A percentile compares a stretch with the other conserved stretches of the same genome.
These are phyloP conservation scores for Musa schizocarpa DNA, from an alignment of 176 grass and related monocot genomes.

Conservation along the genomic window DNA sequence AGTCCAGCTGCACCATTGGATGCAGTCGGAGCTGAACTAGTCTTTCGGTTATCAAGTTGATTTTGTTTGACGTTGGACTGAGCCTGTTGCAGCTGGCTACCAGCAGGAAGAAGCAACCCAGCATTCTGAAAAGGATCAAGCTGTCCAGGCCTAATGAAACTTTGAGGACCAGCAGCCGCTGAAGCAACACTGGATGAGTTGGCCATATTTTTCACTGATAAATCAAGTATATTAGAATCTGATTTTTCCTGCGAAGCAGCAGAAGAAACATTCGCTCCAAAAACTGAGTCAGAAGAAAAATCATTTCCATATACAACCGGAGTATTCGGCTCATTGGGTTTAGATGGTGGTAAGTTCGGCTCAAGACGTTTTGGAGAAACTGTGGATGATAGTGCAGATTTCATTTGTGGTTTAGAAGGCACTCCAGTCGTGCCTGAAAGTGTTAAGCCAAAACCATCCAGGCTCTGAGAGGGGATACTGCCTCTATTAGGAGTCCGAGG, in stretches of 20 bases:
- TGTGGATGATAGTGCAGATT: conserved; percentile 46
- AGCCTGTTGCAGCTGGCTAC: conserved; percentile 51
- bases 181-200: conserved; percentile 37
- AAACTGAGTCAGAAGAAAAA: conserved; percentile 38
- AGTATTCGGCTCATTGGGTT: conserved; percentile 38
- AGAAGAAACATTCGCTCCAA: conserved; percentile 62
- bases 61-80: conserved; percentile 32
- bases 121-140: conserved; percentile 46
- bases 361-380: conserved; percentile 39
- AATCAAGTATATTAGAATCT: conserved; percentile 22
- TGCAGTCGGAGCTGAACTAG: conserved; percentile 22
- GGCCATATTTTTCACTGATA: conserved; percentile 20
- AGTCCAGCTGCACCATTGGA: conserved; percentile 27
- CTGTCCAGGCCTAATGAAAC: conserved; percentile 41
- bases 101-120: conserved; percentile 16
- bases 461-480: conserved; percentile 28
- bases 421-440: conserved; percentile 38
- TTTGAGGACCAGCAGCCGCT: conserved; percentile 39
- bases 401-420: conserved; percentile 39
- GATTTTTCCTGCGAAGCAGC: conserved; percentile 48
- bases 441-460: conserved; percentile 46
- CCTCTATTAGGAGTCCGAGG: conserved; percentile 34
- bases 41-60: conserved; percentile 6
- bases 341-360: conserved; percentile 26
- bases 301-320: conserved; percentile 69